These are phyloP conservation scores for Camellia sinensis DNA, from an alignment of 148 eudicot genomes.

Conservation along the genomic window DNA sequence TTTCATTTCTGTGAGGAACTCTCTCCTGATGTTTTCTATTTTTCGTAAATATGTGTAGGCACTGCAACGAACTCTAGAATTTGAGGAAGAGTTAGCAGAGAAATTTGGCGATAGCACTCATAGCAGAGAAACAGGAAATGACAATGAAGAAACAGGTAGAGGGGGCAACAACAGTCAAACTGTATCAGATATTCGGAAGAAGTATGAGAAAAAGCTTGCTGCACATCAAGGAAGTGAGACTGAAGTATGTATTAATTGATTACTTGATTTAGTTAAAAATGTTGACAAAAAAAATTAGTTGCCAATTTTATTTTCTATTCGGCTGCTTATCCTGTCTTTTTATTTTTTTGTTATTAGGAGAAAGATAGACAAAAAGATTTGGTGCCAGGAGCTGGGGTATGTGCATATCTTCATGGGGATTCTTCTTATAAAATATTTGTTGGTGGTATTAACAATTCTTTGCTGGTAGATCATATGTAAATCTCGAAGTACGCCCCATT, in stretches of 20 bases:
- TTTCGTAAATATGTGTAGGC: slow-evolving; percentile 51
- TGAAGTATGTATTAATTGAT: slow-evolving; percentile 38
- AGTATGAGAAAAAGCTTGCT: slow-evolving; percentile 94
- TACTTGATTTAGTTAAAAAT: slow-evolving; percentile 12
- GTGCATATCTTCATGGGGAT: slow-evolving; percentile 9
- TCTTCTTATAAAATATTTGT: neutral
- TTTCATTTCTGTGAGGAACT: neutral
- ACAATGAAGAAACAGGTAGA: slow-evolving; percentile 49
- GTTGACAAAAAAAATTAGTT: neutral
- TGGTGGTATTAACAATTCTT: neutral
- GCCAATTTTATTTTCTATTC: neutral
- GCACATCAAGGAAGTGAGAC: slow-evolving; percentile 69
- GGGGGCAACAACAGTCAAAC: slow-evolving; percentile 47
- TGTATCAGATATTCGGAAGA: slow-evolving; percentile 82
- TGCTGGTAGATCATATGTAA: neutral
- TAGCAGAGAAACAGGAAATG: slow-evolving; percentile 48
- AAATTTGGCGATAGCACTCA: slow-evolving; percentile 83
- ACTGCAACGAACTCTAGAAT: slow-evolving; percentile 88
- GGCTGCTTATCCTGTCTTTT: neutral
- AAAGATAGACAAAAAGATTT: slow-evolving; percentile 63
- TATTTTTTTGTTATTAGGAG: slow-evolving; percentile 44
- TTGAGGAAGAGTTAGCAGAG: slow-evolving; percentile 94
- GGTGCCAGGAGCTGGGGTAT: slow-evolving; percentile 96
- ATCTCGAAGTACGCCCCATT: too few species aligned
- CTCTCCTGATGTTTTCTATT: neutral